Evolutionary conservation across 768 basidiomycete species (phyloP), one percentile per base, ranked within the genome.

Genomic region (Lactarius tabidus): DNA sequence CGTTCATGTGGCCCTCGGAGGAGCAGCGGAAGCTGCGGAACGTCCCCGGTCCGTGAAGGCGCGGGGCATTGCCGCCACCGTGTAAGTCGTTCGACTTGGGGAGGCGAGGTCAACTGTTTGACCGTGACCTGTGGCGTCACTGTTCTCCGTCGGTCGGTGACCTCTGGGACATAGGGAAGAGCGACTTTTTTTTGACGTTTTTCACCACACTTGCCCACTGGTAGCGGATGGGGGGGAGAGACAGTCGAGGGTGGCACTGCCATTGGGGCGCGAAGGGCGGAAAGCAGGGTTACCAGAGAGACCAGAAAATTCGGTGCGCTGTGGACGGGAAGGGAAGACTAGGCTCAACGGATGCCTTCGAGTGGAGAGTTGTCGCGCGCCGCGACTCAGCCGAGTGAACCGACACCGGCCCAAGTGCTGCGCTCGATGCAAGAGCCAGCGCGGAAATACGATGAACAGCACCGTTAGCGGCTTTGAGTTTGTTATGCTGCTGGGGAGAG

Each of bases 161-260:
- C 36, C 23, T 48, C 5, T 48, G 23, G 45, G 23, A 45, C 45
- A 45, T 45, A 0, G 45, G 88, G 83, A 73, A 90, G 67, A 93
- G 79, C 0, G 96, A 96, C 0, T n/a, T n/a, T n/a, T n/a, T n/a
- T n/a, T n/a, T n/a, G n/a, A n/a, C n/a, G n/a, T 97, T 99, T 74
- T 92, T 95, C 73, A 95, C 48, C 93, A 97, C 96, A 79, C 87
- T 93, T 31, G 97, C 95, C 97, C 97, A 98, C 77, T 89, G 94
- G 67, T 90, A 91, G 57, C 85, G 85, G 28, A 86, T 79, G 77
- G 80, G 45, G 84, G 89, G 58, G 76, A 87, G 76, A 82, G 71
- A 65, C 58, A 69, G 71, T 74, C 70, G 69, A 71, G 68, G 6
- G 23, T 23, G 6, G 48, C 1, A 14, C 78, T n/a, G n/a, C n/a